Base-by-base conservation (phyloP, 345 rosid genomes). In the Mangifera indica region DNA sequence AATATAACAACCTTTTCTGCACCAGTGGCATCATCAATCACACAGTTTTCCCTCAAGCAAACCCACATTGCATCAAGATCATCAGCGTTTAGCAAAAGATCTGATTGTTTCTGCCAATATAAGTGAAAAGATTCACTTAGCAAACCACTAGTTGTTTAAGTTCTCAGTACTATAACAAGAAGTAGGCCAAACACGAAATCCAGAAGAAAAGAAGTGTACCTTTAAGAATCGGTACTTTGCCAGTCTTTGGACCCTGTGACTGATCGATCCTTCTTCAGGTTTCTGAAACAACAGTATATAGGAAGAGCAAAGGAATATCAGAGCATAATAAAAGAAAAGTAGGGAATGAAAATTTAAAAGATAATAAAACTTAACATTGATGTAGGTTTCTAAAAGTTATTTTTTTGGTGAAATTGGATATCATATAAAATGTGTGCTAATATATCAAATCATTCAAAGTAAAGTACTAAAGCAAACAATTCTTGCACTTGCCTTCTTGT, bases 41-140 rank as follows among this genome's bases (percentile, higher is more conserved):
- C 99, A 84, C 99, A 95, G 69, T 95, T 95, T 77, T 95, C 99
- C 81, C 99, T 88, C 80, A 95, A 84, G 85, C 97, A 95, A 81
- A 84, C 89, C 99, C 98, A 95, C 99, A 95, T 95, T 60, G 97
- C 97, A 85, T 94, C 96, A 76, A 95, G 85, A 81, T 95, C 99
- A 81, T 95, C 99, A 12, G 97, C 93, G 56, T 95, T 95, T 55
- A 93, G 85, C 81, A 95, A 80, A 71, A 91, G 90, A 88, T 95
- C 99, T 4, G 98, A 91, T 84, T 95, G 99, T 75, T 93, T 95
- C 99, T 95, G 96, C 77, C 68, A 77, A 72, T 68, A 57, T 53
- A 82, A 63, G 45, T 21, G 57, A 61, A 18, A 65, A 74, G 29
- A 79, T 24, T 51, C 52, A 54, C 25, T 22, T 51, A 52, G 64